Evolutionary conservation across 2,329 filamentous ascomycete species (phyloP).

Genomic region (Aureobasidium subglaciale): DNA sequence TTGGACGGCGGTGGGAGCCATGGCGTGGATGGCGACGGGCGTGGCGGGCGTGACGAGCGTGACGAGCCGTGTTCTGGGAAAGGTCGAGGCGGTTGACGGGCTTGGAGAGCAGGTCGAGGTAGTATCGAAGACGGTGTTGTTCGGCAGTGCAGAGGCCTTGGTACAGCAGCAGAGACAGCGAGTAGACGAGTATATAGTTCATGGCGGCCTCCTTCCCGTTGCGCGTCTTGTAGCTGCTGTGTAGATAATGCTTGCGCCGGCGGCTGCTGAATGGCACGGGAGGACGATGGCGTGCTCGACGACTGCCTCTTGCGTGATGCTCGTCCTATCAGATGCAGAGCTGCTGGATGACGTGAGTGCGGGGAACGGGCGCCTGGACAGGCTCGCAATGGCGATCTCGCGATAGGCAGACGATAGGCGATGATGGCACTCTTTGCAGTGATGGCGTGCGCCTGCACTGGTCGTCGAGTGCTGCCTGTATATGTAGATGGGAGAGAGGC

Average conservation of each 20-base stretch:
- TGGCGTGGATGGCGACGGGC: no score
- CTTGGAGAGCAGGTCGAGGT: conserved; percentile 17
- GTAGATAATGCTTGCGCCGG: neutral
- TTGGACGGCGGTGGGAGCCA: conserved; percentile 18
- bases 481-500: neutral
- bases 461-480: neutral
- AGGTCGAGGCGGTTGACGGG: conserved; percentile 17
- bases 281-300: conserved; percentile 10
- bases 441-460: neutral
- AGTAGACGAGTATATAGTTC: conserved; percentile 21
- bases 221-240: neutral
- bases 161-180: conserved; percentile 20
- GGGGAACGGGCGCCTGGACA: conserved; percentile 5
- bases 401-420: neutral
- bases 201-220: conserved; percentile 6
- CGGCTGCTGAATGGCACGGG: neutral
- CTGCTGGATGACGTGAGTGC: conserved; percentile 8
- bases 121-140: conserved; percentile 16
- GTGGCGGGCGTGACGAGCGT: neutral
- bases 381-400: neutral
- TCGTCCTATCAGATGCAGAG: conserved; percentile 7
- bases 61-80: neutral
- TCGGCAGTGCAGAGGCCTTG: conserved; percentile 18
- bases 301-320: conserved; percentile 6
- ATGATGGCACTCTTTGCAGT: neutral